These are phyloP conservation scores for Setaria italica DNA, from an alignment of 202 grass and related monocot species.

Conservation along the genomic window DNA sequence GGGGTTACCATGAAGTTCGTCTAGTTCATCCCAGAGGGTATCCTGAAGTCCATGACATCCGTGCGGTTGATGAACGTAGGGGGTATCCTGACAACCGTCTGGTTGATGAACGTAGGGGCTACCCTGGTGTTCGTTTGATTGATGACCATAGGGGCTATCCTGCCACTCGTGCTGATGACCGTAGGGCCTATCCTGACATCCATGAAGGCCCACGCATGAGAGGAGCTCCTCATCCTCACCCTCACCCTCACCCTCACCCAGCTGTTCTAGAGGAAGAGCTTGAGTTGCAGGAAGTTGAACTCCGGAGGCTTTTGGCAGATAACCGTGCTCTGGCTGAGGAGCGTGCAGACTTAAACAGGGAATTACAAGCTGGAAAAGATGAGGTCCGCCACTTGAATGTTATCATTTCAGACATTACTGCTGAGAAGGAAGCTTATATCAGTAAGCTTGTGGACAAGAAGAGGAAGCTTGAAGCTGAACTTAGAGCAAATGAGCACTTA, in stretches of 20 bases:
- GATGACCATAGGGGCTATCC: slow-evolving; percentile 30
- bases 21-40: slow-evolving; percentile 35
- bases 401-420: slow-evolving; percentile 63
- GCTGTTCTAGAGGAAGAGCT: slow-evolving; percentile 64
- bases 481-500: slow-evolving; percentile 70
- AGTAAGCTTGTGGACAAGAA: slow-evolving; percentile 73
- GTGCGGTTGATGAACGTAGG: slow-evolving; percentile 25
- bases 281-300: slow-evolving; percentile 57
- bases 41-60: slow-evolving; percentile 7
- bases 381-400: slow-evolving; percentile 59
- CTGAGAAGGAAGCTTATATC: slow-evolving; percentile 72
- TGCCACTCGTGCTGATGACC: slow-evolving; percentile 40
- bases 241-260: slow-evolving; percentile 54
- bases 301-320: slow-evolving; percentile 63
- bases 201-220: slow-evolving; percentile 46
- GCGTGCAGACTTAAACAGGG: slow-evolving; percentile 49
- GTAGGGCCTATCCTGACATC: slow-evolving; percentile 51
- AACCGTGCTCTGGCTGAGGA: slow-evolving; percentile 64
- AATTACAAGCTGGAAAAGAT: slow-evolving; percentile 65
- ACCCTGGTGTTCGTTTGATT: neutral
- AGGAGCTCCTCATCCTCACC: slow-evolving; percentile 34
- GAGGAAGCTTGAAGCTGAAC: slow-evolving; percentile 78
- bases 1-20: slow-evolving; percentile 33
- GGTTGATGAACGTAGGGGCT: slow-evolving; percentile 42
- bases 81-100: neutral